Conservation (phyloP, 140 eudicot genomes). For the Oenanthe javanica region DNA sequence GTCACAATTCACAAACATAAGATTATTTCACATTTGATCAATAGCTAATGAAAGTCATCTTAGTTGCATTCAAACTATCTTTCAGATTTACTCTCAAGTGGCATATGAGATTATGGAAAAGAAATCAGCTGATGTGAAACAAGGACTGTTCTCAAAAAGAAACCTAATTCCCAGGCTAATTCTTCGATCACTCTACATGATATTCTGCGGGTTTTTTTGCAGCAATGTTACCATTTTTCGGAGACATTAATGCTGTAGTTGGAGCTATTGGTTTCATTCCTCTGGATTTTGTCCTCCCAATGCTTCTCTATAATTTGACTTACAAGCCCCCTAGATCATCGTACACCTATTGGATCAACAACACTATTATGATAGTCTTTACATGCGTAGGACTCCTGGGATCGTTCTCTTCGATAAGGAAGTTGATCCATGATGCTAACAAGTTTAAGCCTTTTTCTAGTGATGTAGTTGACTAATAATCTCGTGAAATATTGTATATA, state of each 20-base stretch:
- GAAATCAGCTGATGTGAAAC: slow-evolving; percentile 73
- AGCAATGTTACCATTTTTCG: slow-evolving; percentile 90
- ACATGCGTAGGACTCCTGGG: slow-evolving; percentile 85
- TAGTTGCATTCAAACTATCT: not conserved
- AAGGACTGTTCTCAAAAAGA: slow-evolving; percentile 65
- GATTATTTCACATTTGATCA: not conserved
- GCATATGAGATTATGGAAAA: slow-evolving; percentile 98
- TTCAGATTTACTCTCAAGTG: slow-evolving; percentile 95
- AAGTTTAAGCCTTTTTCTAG: slow-evolving; percentile 77
- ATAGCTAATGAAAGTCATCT: not conserved
- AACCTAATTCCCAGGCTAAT: slow-evolving; percentile 68
- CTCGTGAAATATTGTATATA: not conserved
- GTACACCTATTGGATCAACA: slow-evolving; percentile 53
- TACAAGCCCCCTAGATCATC: slow-evolving; percentile 51
- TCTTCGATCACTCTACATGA: slow-evolving; percentile 58
- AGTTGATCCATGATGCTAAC: slow-evolving; percentile 71
- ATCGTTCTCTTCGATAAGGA: slow-evolving; percentile 67
- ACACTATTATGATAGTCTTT: slow-evolving; percentile 55
- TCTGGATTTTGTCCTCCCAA: slow-evolving; percentile 73
- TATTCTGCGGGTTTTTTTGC: slow-evolving; percentile 49
- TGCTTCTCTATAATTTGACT: slow-evolving; percentile 59
- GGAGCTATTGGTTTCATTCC: slow-evolving; percentile 92
- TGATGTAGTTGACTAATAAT: slow-evolving; percentile 59
- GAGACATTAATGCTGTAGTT: slow-evolving; percentile 62
- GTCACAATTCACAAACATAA: not conserved